Evolutionary conservation across 2,329 filamentous ascomycete genomes (phyloP).

Genomic region (Venturia carpophila): DNA sequence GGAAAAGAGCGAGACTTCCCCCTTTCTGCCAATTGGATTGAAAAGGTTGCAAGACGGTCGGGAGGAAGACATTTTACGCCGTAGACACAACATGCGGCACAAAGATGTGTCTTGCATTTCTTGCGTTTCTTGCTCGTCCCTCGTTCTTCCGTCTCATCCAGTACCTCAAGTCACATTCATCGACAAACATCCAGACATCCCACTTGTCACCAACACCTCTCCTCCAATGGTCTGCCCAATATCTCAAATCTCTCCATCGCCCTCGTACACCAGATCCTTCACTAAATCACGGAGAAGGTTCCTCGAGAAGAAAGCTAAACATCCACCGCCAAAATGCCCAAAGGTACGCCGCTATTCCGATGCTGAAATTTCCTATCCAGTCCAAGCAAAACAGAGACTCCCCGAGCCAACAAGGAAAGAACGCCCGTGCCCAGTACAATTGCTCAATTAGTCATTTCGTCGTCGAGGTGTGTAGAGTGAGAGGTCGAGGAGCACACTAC

Average conservation of each 20-base stretch:
- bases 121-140: no score
- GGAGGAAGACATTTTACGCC: no score
- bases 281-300: background rate
- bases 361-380: background rate
- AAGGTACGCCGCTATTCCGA: background rate
- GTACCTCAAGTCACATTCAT: background rate
- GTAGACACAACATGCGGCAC: no score
- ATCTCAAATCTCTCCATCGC: background rate
- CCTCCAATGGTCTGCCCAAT: background rate
- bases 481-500: constrained; percentile 22
- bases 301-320: background rate
- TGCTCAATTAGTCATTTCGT: constrained; percentile 3
- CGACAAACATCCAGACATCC: background rate
- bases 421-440: background rate
- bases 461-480: background rate
- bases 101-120: no score
- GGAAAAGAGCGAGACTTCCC: no score
- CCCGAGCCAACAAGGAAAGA: background rate
- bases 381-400: constrained; percentile 1
- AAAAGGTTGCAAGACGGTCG: no score
- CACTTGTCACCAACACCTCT: background rate
- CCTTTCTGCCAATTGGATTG: no score
- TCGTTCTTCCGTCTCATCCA: no score
- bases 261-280: background rate
- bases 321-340: background rate